Evolutionary conservation across 2,329 filamentous ascomycete species (phyloP), one percentile per base, ranked within the genome.

Genomic region (Diplodia mutila): DNA sequence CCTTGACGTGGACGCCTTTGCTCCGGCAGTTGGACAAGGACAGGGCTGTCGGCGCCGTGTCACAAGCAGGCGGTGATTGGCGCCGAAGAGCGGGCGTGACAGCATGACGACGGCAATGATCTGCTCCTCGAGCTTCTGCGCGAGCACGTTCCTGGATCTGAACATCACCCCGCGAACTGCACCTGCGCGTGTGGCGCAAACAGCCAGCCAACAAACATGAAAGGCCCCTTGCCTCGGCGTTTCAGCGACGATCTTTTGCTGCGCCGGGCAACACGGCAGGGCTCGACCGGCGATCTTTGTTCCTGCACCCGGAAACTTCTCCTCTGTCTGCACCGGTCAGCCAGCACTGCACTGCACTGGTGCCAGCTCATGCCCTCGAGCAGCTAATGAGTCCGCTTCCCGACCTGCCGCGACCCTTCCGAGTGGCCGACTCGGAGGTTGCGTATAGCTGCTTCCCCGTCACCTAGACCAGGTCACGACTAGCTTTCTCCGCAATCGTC

Each of bases 141-240:
- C 46, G 29, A 63, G 59, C 59, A 51, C 59, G 59, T 63, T 63
- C 59, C 59, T 63, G 59, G 46, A 63, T n/a, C 59, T 51, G 46
- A 37, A 37, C 59, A 63, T 51, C 46, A 23, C 59, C 59, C 57
- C 39, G 57, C 57, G 57, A 59, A 61, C n/a, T 48, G 25, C 25
- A 32, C 8, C 32, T 37, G 29, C 29, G 11, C 53, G 42, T 21
- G 29, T 34, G 53, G 32, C 54, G 54, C 54, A 21, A 59, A 46
- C 29, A 34, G 53, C 18, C 14, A 27, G 54, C 54, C 54, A 46
- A 32, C 37, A 29, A 63, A 49, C 59, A 63, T 63, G 59, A 46
- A 63, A 51, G 59, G n/a, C 11, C 59, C 59, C 59, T 63, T 63
- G 59, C 42, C 59, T 51, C 59, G 59, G 57, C 57, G 57, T 32